Percentiles rank a stretch among this genome's conserved stretches.
phyloP scores from a whole-genome alignment of 2,329 filamentous ascomycete genomes.

The Venturia carpophila region DNA sequence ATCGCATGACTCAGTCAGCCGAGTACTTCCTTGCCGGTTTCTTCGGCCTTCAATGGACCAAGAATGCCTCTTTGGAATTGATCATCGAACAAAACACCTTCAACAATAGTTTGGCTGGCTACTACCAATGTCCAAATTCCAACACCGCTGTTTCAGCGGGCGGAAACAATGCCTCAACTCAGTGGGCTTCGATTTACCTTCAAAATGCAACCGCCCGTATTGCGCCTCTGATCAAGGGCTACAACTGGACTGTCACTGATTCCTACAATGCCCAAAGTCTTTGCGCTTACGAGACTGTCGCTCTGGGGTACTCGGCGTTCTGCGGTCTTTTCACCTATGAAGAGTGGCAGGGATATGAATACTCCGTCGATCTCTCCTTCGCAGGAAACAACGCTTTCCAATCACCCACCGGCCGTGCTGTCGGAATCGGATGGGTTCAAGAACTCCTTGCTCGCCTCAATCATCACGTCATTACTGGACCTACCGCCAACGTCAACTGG shows the following conservation, averaged over 20 bases:
- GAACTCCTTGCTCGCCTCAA: conserved; percentile 64
- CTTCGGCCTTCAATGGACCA: conserved; percentile 66
- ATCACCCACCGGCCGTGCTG: conserved; percentile 58
- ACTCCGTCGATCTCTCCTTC: conserved; percentile 61
- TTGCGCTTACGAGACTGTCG: conserved; percentile 72
- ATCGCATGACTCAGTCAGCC: conserved; percentile 68
- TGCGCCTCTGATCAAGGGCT: conserved; percentile 43
- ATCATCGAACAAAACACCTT: conserved; percentile 57
- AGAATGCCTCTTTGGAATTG: conserved; percentile 64
- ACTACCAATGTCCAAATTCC: conserved; percentile 58
- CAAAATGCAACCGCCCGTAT: conserved; percentile 56
- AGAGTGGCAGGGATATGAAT: conserved; percentile 67
- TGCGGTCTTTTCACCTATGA: conserved; percentile 67
- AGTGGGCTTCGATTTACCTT: conserved; percentile 61
- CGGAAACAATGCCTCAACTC: conserved; percentile 45
- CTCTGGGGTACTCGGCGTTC: conserved; percentile 65
- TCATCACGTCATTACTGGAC: conserved; percentile 48
- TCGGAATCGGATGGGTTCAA: conserved; percentile 66
- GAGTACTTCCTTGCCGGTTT: conserved; percentile 75
- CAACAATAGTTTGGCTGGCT: conserved; percentile 66
- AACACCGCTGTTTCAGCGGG: conserved; percentile 40
- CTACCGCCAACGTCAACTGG: conserved; percentile 48
- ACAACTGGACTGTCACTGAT: conserved; percentile 58
- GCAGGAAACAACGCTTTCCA: conserved; percentile 54
- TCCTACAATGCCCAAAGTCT: conserved; percentile 62